Evolutionary conservation across 371 early-diverging fungal species (phyloP).

Genomic region (Actinomortierella ambigua): DNA sequence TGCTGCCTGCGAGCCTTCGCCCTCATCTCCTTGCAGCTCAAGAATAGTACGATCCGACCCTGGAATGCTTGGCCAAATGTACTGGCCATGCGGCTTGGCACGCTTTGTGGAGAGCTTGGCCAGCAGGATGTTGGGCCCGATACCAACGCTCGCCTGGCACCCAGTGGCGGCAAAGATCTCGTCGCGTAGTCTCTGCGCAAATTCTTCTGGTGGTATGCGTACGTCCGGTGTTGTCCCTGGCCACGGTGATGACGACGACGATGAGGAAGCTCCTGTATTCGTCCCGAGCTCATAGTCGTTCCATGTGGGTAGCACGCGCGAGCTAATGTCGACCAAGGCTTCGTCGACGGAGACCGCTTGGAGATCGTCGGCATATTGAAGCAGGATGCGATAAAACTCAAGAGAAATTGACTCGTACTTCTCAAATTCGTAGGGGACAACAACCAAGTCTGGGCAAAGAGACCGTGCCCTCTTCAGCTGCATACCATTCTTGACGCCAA

Average conservation of each 20-base stretch:
- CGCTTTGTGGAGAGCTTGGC: slow-evolving; percentile 79
- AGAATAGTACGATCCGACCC: slow-evolving; percentile 13
- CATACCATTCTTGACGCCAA: slow-evolving; percentile 79
- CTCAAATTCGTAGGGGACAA: slow-evolving; percentile 72
- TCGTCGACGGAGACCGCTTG: slow-evolving; percentile 85
- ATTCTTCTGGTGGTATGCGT: slow-evolving; percentile 7
- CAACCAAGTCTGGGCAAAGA: slow-evolving; percentile 65
- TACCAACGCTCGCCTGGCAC: slow-evolving; percentile 78
- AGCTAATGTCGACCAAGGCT: slow-evolving; percentile 77
- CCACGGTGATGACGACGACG: neutral
- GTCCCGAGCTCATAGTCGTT: slow-evolving; percentile 32
- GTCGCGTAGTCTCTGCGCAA: slow-evolving; percentile 59
- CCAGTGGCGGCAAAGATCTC: slow-evolving; percentile 60
- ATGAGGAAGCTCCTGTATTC: slow-evolving; percentile 17
- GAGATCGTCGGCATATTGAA: slow-evolving; percentile 66
- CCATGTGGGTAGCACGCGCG: slow-evolving; percentile 46
- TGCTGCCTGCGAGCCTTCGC: slow-evolving; percentile 51
- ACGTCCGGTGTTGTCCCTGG: neutral
- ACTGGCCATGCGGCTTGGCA: slow-evolving; percentile 85
- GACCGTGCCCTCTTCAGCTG: slow-evolving; percentile 58
- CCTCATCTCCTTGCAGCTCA: slow-evolving; percentile 29
- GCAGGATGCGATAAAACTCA: slow-evolving; percentile 71
- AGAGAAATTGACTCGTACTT: slow-evolving; percentile 73
- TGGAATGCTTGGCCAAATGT: slow-evolving; percentile 33
- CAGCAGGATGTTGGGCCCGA: slow-evolving; percentile 75